Evolutionary conservation across 345 rosid genomes (phyloP), one percentile per base, ranked within the genome.

Genomic region (Gossypioides kirkii): DNA sequence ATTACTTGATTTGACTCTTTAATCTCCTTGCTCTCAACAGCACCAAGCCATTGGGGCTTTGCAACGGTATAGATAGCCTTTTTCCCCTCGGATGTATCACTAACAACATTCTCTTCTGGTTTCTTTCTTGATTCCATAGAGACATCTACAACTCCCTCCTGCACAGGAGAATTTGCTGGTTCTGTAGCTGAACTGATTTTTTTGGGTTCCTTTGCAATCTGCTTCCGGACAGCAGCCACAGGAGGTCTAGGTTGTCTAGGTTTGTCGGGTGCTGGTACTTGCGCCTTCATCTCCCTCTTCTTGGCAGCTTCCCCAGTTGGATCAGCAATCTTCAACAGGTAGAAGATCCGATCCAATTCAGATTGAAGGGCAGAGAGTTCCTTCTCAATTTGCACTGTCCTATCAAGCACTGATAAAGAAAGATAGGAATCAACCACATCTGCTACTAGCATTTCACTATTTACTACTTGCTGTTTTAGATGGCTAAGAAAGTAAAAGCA

Each of bases 31-130:
- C 82, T 80, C 76, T 86, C 84, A 32, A 91, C 83, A 46, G 98
- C 94, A 71, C 99, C 98, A 38, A 92, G 98, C 99, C 99, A 95
- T 65, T 91, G 98, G 59, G 97, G 96, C 85, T 92, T 89, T 26
- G 61, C 74, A 65, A 76, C 78, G 74, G 87, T 83, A 75, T 84
- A 92, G 18, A 79, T 85, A 73, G 78, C 32, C 43, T 82, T 70
- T 77, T 81, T 76, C 70, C 68, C 86, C 77, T 83, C 86, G 10
- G 77, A 70, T 54, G 80, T 69, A 67, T 86, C 88, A 55, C 28
- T 50, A 25, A 38, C 67, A 59, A 59, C 71, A 78, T 83, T 69
- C 61, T 75, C 84, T 82, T 84, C 87, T 20, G 86, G 70, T 38
- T 69, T 70, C 77, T 71, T 74, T 67, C 58, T 61, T 41, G 83